Evolutionary conservation across 257 asterid genomes (phyloP).

Genomic region (Rhazya stricta): DNA sequence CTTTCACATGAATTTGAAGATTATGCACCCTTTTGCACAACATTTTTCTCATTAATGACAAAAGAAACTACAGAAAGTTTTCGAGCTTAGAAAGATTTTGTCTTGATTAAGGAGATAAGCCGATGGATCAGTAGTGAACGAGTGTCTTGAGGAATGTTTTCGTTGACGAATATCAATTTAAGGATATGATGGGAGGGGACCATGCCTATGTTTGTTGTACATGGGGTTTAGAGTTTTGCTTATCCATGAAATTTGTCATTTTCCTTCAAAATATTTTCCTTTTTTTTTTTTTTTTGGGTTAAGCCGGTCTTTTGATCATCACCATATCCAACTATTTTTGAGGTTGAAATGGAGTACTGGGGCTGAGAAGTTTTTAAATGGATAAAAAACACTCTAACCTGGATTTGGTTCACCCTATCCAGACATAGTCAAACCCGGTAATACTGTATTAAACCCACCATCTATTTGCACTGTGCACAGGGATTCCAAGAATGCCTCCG

Average conservation of each 20-base stretch:
- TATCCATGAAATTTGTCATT: not conserved
- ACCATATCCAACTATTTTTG: too few species aligned
- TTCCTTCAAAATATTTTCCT: too few species aligned
- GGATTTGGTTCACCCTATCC: too few species aligned
- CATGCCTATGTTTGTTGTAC: not conserved
- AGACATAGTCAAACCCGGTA: too few species aligned
- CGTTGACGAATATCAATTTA: not conserved
- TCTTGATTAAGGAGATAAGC: not conserved
- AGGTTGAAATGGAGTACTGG: too few species aligned
- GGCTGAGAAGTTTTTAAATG: too few species aligned
- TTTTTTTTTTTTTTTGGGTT: too few species aligned
- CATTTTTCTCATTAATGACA: not conserved
- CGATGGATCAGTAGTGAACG: not conserved
- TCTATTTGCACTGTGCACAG: too few species aligned
- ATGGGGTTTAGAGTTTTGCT: not conserved
- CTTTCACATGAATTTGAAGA: not conserved
- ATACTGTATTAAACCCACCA: too few species aligned
- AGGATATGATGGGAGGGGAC: not conserved
- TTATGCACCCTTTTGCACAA: not conserved
- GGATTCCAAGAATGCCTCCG: too few species aligned
- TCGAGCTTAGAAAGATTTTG: not conserved
- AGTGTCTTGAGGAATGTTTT: not conserved
- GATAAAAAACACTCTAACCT: too few species aligned
- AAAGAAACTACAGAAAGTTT: not conserved
- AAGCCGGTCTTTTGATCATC: too few species aligned